phyloP scores from a whole-genome alignment of 768 basidiomycete genomes.

The Porpolomopsis calyptriformis region DNA sequence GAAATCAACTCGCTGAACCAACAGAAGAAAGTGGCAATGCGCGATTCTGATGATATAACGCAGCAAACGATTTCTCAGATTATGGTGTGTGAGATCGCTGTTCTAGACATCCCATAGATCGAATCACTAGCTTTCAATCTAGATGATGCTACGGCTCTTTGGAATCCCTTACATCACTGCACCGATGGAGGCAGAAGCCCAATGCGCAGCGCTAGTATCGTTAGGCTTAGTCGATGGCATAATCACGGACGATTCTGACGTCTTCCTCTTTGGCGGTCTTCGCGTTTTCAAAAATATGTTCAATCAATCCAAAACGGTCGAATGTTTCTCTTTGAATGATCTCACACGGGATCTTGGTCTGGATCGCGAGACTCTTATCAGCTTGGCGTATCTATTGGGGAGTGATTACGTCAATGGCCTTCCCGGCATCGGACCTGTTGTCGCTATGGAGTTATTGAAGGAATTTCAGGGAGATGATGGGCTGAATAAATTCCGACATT shows the following conservation, averaged over 20 bases:
- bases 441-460: slow-evolving; percentile 89
- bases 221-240: slow-evolving; percentile 90
- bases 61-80: slow-evolving; percentile 89
- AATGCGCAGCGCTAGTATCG: slow-evolving; percentile 84
- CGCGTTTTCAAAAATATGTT: slow-evolving; percentile 99
- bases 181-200: slow-evolving; percentile 99
- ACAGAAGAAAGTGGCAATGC: slow-evolving; percentile 79
- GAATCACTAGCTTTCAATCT: slow-evolving; percentile 2
- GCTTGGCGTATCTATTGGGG: slow-evolving; percentile 87
- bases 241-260: slow-evolving; percentile 98
- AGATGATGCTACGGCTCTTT: slow-evolving; percentile 87
- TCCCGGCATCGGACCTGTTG: slow-evolving; percentile 86
- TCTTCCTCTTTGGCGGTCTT: slow-evolving; percentile 91
- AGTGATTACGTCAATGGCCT: slow-evolving; percentile 95
- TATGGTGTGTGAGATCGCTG: slow-evolving; percentile 32
- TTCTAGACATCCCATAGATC: too few species aligned
- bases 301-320: slow-evolving; percentile 97
- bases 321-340: slow-evolving; percentile 83
- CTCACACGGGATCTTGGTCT: slow-evolving; percentile 80
- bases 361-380: slow-evolving; percentile 75
- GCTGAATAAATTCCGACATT: slow-evolving; percentile 77
- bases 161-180: slow-evolving; percentile 98
- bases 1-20: slow-evolving; percentile 76
- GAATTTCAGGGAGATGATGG: slow-evolving; percentile 87
- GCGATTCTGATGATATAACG: slow-evolving; percentile 91